These are phyloP conservation scores for Tetrapisispora iriomotensis DNA, from an alignment of 805 yeast genomes.

Conservation along the genomic window DNA sequence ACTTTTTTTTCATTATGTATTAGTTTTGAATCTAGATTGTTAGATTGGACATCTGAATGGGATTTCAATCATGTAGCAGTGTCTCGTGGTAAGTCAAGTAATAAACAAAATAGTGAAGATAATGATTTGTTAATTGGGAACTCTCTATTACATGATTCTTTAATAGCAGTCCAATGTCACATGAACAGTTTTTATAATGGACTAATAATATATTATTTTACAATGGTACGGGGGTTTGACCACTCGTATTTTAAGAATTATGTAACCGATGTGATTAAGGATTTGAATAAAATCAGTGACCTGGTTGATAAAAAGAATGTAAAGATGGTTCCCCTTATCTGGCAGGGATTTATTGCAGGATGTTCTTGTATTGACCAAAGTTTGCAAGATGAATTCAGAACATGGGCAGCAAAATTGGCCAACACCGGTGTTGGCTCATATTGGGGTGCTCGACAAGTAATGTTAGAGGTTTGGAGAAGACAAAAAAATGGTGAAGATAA, in stretches of 20 bases:
- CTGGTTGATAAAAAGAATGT: constrained; percentile 41
- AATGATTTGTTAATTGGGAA: not conserved
- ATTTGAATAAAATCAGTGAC: constrained; percentile 51
- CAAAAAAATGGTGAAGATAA: constrained; percentile 47
- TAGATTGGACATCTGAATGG: constrained; percentile 73
- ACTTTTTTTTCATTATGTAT: constrained; percentile 17
- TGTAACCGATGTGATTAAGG: constrained; percentile 51
- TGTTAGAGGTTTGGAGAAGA: constrained; percentile 79
- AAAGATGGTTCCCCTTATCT: constrained; percentile 64
- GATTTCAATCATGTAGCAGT: constrained; percentile 28
- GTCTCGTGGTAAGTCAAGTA: constrained; percentile 8
- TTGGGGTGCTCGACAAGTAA: constrained; percentile 78
- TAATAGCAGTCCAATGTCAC: constrained; percentile 72
- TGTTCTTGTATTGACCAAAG: constrained; percentile 56
- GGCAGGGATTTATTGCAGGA: constrained; percentile 88
- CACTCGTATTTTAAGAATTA: constrained; percentile 52
- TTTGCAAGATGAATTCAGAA: constrained; percentile 55
- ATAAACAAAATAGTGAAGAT: constrained; percentile 16
- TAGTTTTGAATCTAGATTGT: constrained; percentile 40
- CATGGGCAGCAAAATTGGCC: constrained; percentile 48
- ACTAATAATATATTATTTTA: constrained; percentile 57
- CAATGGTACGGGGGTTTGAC: constrained; percentile 47
- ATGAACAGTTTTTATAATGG: constrained; percentile 71
- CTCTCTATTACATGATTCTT: constrained; percentile 18
- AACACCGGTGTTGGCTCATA: constrained; percentile 62